These are phyloP conservation scores for Colletotrichum euphorbiae DNA, from an alignment of 2,329 filamentous ascomycete species.

Conservation along the genomic window DNA sequence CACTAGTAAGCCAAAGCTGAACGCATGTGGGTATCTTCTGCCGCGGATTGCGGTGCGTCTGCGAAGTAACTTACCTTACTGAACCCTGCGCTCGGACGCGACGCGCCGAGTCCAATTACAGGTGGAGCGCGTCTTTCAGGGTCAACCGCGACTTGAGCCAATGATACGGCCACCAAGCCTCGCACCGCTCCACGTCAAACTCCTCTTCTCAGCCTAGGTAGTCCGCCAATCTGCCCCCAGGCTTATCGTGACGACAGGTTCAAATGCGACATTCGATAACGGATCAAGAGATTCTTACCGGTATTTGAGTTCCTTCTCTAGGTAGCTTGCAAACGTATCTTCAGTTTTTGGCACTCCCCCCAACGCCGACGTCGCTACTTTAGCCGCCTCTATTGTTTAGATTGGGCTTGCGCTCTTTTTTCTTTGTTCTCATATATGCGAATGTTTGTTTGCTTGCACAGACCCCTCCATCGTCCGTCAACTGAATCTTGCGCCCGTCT, in stretches of 20 bases:
- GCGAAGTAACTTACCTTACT: slow-evolving; percentile 14
- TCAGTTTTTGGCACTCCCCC: neutral
- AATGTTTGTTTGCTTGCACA: slow-evolving; percentile 31
- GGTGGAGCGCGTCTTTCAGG: slow-evolving; percentile 26
- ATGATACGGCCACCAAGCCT: neutral
- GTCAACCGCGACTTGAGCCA: slow-evolving; percentile 28
- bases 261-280: slow-evolving; percentile 36
- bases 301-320: neutral
- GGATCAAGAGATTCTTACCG: slow-evolving; percentile 29
- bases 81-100: slow-evolving; percentile 17
- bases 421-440: slow-evolving; percentile 24
- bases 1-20: neutral
- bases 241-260: slow-evolving; percentile 38
- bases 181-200: slow-evolving; percentile 32
- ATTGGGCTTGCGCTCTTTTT: neutral
- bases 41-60: slow-evolving; percentile 2
- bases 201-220: slow-evolving; percentile 38
- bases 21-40: neutral
- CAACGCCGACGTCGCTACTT: slow-evolving; percentile 30
- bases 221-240: slow-evolving; percentile 12
- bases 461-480: slow-evolving; percentile 20
- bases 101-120: slow-evolving; percentile 30
- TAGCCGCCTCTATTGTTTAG: neutral
- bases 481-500: slow-evolving; percentile 15
- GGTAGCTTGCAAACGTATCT: slow-evolving; percentile 6